Evolutionary conservation across 257 asterid species (phyloP).

Genomic region (Solanum lignicaule): DNA sequence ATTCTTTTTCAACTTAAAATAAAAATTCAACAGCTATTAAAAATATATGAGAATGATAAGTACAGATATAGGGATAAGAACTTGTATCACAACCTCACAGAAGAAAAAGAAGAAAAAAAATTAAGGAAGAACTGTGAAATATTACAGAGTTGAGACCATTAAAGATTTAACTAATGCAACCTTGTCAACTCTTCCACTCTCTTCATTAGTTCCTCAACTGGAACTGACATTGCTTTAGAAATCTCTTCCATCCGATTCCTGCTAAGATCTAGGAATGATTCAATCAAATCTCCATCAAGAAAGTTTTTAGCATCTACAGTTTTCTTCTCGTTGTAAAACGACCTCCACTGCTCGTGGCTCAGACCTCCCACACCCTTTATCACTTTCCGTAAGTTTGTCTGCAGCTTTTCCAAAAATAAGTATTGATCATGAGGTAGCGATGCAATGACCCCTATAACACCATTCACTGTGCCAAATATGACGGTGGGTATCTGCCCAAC

Average conservation of each 20-base stretch:
- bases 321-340: slow-evolving; percentile 85
- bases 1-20: neutral
- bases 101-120: neutral
- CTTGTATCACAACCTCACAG: neutral
- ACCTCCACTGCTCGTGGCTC: slow-evolving; percentile 96
- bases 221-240: slow-evolving; percentile 49
- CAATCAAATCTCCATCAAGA: slow-evolving; percentile 88
- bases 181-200: slow-evolving; percentile 94
- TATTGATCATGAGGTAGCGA: slow-evolving; percentile 85
- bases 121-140: neutral
- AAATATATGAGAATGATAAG: neutral
- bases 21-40: neutral
- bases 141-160: neutral
- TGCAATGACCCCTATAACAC: slow-evolving; percentile 87
- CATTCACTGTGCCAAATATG: slow-evolving; percentile 91
- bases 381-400: slow-evolving; percentile 61
- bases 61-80: neutral
- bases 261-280: slow-evolving; percentile 79
- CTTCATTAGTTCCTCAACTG: slow-evolving; percentile 92
- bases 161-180: slow-evolving; percentile 40
- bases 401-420: slow-evolving; percentile 72
- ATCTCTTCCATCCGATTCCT: slow-evolving; percentile 76
- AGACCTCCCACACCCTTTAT: slow-evolving; percentile 95
- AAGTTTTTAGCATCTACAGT: slow-evolving; percentile 70
- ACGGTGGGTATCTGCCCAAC: slow-evolving; percentile 87